Evolutionary conservation across 1,284 basidiomycete genomes (phyloP).

Genomic region (Amylostereum areolatum): DNA sequence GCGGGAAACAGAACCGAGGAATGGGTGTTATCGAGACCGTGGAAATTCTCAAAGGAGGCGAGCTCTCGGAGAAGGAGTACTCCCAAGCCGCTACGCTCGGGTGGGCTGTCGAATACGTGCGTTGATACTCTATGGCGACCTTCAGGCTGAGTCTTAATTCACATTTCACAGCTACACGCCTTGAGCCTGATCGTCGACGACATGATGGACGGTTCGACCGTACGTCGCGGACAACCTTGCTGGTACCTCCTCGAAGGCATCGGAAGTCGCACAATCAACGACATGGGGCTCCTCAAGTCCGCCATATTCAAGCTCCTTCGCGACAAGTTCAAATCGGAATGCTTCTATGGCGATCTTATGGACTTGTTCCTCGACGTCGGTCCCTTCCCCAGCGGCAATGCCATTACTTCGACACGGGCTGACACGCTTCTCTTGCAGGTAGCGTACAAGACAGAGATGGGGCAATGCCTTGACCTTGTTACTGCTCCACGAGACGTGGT

Average conservation of each 20-base stretch:
- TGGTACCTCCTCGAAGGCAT: conserved; percentile 84
- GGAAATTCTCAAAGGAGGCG: conserved; percentile 76
- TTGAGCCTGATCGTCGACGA: conserved; percentile 98
- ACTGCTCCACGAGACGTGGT: conserved; percentile 90
- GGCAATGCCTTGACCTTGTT: conserved; percentile 93
- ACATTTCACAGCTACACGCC: conserved; percentile 74
- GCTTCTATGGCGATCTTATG: conserved; percentile 84
- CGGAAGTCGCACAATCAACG: conserved; percentile 91
- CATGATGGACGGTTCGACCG: conserved; percentile 94
- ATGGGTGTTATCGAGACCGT: conserved; percentile 93
- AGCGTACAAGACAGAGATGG: conserved; percentile 93
- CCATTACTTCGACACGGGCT: background rate
- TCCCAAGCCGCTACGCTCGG: conserved; percentile 86
- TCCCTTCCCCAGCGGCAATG: conserved; percentile 1
- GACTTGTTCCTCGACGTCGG: conserved; percentile 86
- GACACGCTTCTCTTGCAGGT: conserved; percentile 36
- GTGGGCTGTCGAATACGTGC: conserved; percentile 92
- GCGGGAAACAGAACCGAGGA: conserved; percentile 95
- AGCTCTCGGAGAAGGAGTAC: conserved; percentile 79
- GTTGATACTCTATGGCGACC: conserved; percentile 23
- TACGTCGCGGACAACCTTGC: conserved; percentile 94
- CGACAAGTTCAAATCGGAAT: conserved; percentile 80
- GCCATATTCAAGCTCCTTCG: conserved; percentile 92
- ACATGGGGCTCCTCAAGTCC: conserved; percentile 93
- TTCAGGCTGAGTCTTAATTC: background rate